Percentiles rank a stretch among this genome's conserved stretches.
Evolutionary conservation across 2,329 filamentous ascomycete genomes (phyloP).

Genomic region (Cercospora sesami): DNA sequence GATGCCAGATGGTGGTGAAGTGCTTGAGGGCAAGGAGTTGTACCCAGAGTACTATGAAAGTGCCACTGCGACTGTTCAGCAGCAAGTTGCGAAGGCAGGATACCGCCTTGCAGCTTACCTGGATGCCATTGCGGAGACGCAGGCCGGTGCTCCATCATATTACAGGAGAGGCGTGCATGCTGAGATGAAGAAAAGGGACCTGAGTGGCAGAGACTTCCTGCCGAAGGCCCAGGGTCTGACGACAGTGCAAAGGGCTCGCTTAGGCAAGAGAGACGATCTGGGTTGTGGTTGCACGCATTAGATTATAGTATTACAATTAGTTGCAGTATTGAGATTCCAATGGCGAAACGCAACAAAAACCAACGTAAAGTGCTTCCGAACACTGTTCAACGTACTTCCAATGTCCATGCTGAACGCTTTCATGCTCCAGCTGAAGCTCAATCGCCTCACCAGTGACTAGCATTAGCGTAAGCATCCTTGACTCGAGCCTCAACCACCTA

Average conservation of each 20-base stretch:
- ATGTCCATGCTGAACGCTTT: not conserved
- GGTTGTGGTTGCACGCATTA: constrained; percentile 12
- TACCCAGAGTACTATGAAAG: constrained; percentile 37
- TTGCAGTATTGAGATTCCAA: not conserved
- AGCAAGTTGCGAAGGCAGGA: constrained; percentile 49
- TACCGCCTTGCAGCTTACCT: constrained; percentile 42
- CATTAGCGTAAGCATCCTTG: not conserved
- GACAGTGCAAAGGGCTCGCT: constrained; percentile 6
- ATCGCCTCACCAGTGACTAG: not conserved
- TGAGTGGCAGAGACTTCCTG: constrained; percentile 12
- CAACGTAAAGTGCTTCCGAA: not conserved
- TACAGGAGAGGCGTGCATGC: constrained; percentile 12
- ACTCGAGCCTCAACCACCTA: not conserved
- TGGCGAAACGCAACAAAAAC: not conserved
- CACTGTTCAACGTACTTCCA: not conserved
- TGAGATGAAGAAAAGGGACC: constrained; percentile 1
- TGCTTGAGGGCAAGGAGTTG: constrained; percentile 42
- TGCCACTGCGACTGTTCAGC: constrained; percentile 43
- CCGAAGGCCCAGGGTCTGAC: constrained; percentile 11
- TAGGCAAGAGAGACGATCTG: constrained; percentile 15
- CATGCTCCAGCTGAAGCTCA: not conserved
- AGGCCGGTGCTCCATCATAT: not conserved
- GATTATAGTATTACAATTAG: not conserved
- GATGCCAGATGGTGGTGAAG: constrained; percentile 41
- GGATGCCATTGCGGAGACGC: constrained; percentile 37